Percentiles rank a stretch among this genome's conserved stretches.
Evolutionary conservation across 1,139 yeast species (phyloP).

Genomic region (Pichia terricola): DNA sequence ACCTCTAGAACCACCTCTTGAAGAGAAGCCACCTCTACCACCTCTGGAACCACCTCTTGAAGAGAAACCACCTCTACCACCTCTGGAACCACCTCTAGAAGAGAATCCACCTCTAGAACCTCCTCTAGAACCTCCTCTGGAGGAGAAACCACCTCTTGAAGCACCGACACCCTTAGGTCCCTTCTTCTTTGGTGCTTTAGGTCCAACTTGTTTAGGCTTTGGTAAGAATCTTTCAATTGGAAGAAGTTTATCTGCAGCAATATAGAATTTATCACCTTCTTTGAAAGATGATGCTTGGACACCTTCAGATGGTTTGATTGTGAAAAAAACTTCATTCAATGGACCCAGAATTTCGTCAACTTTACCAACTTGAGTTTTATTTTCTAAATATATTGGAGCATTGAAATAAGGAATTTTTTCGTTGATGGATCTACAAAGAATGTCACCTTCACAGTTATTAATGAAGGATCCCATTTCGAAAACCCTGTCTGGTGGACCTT

Average conservation of each 20-base stretch:
- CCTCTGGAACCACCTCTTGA: slow-evolving; percentile 30
- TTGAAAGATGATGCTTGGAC: slow-evolving; percentile 89
- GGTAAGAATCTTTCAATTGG: slow-evolving; percentile 96
- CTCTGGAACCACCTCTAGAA: slow-evolving; percentile 32
- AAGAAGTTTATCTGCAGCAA: slow-evolving; percentile 88
- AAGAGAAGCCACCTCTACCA: slow-evolving; percentile 19
- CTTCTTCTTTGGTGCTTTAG: slow-evolving; percentile 68
- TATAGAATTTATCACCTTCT: slow-evolving; percentile 91
- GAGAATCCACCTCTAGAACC: slow-evolving; percentile 28
- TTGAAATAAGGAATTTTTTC: slow-evolving; percentile 95
- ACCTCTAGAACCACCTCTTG: slow-evolving; percentile 30
- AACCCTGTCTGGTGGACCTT: slow-evolving; percentile 91
- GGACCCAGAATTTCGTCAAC: slow-evolving; percentile 98
- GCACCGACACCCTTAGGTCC: slow-evolving; percentile 34
- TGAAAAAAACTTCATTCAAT: slow-evolving; percentile 90
- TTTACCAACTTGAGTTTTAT: slow-evolving; percentile 91
- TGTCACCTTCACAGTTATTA: slow-evolving; percentile 94
- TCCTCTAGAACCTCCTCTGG: slow-evolving; percentile 25
- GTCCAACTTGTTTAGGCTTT: slow-evolving; percentile 73
- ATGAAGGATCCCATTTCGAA: slow-evolving; percentile 90
- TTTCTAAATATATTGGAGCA: slow-evolving; percentile 95
- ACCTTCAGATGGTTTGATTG: slow-evolving; percentile 93
- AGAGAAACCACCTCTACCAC: slow-evolving; percentile 16
- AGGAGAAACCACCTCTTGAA: slow-evolving; percentile 31
- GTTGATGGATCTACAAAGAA: slow-evolving; percentile 91